These are phyloP conservation scores for Trichophyton mentagrophytes DNA, from an alignment of 2,329 filamentous ascomycete genomes.

Conservation along the genomic window DNA sequence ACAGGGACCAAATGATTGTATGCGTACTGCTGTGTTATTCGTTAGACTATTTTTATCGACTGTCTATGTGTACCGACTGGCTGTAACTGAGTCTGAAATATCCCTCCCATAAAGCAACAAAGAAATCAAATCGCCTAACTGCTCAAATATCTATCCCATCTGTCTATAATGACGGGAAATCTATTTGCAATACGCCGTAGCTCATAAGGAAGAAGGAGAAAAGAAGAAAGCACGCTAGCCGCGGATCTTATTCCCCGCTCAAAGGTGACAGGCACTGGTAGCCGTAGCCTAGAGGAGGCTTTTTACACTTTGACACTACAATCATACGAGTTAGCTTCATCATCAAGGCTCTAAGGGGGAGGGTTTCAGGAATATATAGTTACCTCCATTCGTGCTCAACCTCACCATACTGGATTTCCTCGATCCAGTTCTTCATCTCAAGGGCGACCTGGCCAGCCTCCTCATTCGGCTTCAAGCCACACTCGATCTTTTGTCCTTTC, in stretches of 20 bases:
- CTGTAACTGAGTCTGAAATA: constrained; percentile 2
- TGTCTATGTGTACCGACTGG: not conserved
- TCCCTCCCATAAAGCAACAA: not conserved
- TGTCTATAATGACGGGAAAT: not conserved
- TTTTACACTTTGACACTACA: constrained; percentile 10
- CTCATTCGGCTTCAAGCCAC: constrained; percentile 64
- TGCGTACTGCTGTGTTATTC: not conserved
- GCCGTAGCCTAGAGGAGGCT: not conserved
- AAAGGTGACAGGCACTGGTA: not conserved
- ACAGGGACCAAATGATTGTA: not conserved
- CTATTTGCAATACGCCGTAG: not conserved
- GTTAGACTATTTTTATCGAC: constrained; percentile 1
- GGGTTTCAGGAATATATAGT: constrained; percentile 16
- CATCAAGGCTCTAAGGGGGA: not conserved
- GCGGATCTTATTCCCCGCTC: not conserved
- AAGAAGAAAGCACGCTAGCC: not conserved
- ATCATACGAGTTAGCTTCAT: not conserved
- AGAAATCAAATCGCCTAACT: not conserved
- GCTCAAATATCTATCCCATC: not conserved
- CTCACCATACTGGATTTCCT: constrained; percentile 88
- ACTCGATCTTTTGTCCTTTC: constrained; percentile 68
- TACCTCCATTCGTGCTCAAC: constrained; percentile 87
- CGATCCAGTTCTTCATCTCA: constrained; percentile 93
- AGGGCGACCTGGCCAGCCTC: constrained; percentile 79
- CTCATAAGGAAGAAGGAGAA: not conserved